Base-by-base conservation (phyloP, 129 eudicot genomes). In the Flaveria sonorensis region DNA sequence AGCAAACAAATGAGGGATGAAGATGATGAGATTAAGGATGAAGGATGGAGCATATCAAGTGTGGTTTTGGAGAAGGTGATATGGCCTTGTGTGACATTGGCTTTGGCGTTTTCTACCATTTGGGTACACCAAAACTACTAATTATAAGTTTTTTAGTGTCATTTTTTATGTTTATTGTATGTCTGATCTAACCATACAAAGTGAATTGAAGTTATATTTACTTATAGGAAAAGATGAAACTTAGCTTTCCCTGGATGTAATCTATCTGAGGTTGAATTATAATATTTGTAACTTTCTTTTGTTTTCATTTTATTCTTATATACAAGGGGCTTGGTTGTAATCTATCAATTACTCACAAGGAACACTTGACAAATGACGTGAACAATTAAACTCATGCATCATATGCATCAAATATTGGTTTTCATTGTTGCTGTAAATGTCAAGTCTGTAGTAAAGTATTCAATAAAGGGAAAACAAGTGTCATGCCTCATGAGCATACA, bases 61-160 rank as follows among this genome's bases (percentile, higher is more conserved):
- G 82, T 55, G 72, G 80, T 79, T 67, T 63, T 74, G 82, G 86
- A 82, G 79, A 88, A 80, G 83, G 77, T 83, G 76, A 82, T 86
- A 74, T 90, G 95, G 96, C 89, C 95, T 69, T 85, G 87, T 39
- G 76, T 93, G 48, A 93, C 90, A 36, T 62, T 90, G 81, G 89
- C 85, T 83, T 83, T 90, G 79, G 97, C 92, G 77, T 65, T 90
- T 78, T 93, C 86, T 83, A 88, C 92, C 77, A 79, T 85, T 21
- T 93, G 92, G 95, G 90, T 85, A 48, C 91, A 81, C 45, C 89
- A 83, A 23, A 67, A 74, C 30, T 81, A 74, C 80, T 81, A 74
- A 74, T 67, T 56, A 67, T 73, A 74, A 56, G 30, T 43, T n/a
- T n/a, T 56, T 62, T 46, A 8, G 14, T 30, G 9, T 70, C 71